Base-by-base conservation (phyloP, 1,284 basidiomycete genomes). In the Ustilago hordei region DNA sequence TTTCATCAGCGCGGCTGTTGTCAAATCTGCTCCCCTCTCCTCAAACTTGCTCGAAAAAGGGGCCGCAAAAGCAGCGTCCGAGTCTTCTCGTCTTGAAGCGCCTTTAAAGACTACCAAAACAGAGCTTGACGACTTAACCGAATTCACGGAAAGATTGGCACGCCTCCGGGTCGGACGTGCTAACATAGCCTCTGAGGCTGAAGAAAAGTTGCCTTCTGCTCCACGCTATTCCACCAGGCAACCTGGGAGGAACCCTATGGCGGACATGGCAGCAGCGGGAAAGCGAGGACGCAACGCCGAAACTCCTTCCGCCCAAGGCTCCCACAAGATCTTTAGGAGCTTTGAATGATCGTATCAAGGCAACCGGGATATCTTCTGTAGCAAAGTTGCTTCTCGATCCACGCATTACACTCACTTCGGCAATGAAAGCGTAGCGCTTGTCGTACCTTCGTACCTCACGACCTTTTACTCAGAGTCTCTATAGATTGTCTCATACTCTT, bases 101-200 rank as follows among this genome's bases (percentile, higher is more conserved):
- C 13, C 36, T 9, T 3, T 2, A 41, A 41, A 17, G 13, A 11
- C 11, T 6, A 15, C 17, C 11, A 2, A 17, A 13, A n/a, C 13
- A 13, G 39, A n/a, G 15, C 0, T 41, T 17, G 39, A 41, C 15
- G 39, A 13, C 15, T 11, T 41, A 1, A 41, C 1, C 39, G 0
- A 41, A 4, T 0, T 0, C 1, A 6, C n/a, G 17, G 4, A 1
- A 7, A 2, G 1, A 15, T 17, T 41, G 13, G 0, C 0, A 17
- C 2, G 9, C 15, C 2, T 41, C 39, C 8, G 3, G 7, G n/a
- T 4, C 17, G 39, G 13, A 15, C 13, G 13, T 41, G 39, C 2
- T 15, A 41, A 41, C 39, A 41, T 1, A 41, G 39, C 36, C 36
- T 38, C 36, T 13, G 36, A 38, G 13, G 36, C 36, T 38, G 9